A percentile compares a stretch with the other conserved stretches of the same genome.
Conservation (phyloP, 495 filamentous ascomycete genomes). For the Lindgomyces ingoldianus region DNA sequence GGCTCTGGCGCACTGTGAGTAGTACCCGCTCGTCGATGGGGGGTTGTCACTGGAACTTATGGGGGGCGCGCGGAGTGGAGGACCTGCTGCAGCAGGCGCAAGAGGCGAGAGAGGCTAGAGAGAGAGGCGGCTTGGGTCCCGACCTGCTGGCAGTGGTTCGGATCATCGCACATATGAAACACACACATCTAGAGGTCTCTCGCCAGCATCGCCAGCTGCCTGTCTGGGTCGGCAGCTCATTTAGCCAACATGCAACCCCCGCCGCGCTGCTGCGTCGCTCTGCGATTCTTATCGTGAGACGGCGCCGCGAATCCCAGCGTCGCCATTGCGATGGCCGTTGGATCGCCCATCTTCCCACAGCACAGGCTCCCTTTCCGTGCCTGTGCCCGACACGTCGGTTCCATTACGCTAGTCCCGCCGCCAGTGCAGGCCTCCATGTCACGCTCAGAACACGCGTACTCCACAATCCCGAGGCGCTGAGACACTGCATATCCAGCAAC, state of each 20-base stretch:
- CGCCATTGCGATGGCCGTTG: no score
- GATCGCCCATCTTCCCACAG: no score
- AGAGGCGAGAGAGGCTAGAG: no score
- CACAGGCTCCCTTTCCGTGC: background rate
- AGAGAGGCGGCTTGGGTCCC: background rate
- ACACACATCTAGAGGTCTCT: background rate
- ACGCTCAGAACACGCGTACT: background rate
- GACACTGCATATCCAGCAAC: background rate
- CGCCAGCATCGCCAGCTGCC: background rate
- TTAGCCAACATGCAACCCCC: no score
- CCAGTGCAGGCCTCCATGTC: background rate
- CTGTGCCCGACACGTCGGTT: background rate
- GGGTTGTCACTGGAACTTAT: no score
- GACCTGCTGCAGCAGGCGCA: no score
- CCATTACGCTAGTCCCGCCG: constrained; percentile 2
- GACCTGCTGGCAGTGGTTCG: background rate
- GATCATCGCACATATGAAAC: background rate
- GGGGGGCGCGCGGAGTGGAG: no score
- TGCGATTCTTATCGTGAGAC: background rate
- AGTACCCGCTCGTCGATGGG: no score
- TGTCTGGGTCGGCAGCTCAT: no score
- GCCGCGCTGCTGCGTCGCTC: background rate
- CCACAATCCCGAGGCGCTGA: background rate
- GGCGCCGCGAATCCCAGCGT: background rate
- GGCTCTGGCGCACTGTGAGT: no score